These are phyloP conservation scores for Bryoglossum gracile DNA, from an alignment of 495 filamentous ascomycete species.

Conservation along the genomic window DNA sequence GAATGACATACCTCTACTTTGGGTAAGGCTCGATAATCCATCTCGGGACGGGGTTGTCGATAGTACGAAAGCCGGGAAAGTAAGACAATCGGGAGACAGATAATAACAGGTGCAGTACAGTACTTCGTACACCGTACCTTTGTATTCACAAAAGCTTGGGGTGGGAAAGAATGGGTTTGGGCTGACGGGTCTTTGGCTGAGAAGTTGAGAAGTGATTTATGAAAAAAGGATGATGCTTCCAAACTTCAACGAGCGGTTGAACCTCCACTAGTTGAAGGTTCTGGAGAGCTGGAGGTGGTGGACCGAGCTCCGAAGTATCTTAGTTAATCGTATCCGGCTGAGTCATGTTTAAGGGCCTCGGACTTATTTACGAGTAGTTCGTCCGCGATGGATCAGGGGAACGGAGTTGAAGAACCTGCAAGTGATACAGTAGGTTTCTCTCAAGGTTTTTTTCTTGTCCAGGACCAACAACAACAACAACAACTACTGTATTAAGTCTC, in stretches of 20 bases:
- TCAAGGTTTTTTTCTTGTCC: not conserved
- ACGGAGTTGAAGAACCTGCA: not conserved
- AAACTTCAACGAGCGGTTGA: too few species aligned
- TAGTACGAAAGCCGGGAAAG: not conserved
- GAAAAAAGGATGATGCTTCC: too few species aligned
- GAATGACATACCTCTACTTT: constrained; percentile 17
- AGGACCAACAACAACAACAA: too few species aligned
- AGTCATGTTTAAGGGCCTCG: not conserved
- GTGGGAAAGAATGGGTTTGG: too few species aligned
- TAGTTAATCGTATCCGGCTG: not conserved
- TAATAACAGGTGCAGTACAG: not conserved
- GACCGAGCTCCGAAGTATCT: not conserved
- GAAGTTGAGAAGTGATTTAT: too few species aligned
- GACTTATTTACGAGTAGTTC: too few species aligned
- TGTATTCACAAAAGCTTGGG: too few species aligned
- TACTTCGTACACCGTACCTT: too few species aligned
- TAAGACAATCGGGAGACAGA: not conserved
- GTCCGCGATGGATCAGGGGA: too few species aligned
- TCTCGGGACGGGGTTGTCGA: not conserved
- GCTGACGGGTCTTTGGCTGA: too few species aligned
- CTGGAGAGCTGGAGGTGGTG: not conserved
- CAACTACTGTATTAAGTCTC: not conserved
- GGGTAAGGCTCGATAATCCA: constrained; percentile 20
- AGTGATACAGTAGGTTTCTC: not conserved
- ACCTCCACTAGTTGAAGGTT: not conserved